Evolutionary conservation across 345 rosid genomes (phyloP), one percentile per base, ranked within the genome.

Genomic region (Zanthoxylum bungeanum): DNA sequence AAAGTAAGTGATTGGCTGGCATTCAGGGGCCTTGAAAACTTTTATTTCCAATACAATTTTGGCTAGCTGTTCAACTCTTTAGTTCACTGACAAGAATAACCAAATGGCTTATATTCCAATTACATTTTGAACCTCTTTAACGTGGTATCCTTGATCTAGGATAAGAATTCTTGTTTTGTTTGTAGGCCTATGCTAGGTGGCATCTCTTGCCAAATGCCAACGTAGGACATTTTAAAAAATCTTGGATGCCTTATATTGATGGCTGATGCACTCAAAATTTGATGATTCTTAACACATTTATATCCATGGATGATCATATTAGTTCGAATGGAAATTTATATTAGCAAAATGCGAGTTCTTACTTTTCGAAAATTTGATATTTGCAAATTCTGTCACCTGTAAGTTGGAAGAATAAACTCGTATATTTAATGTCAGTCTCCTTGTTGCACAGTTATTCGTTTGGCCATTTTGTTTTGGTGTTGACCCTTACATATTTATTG

Each of bases 1-100:
- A 78, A 90, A 87, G 98, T 94, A 75, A 78, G 97, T 83, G 44
- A 58, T 39, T 56, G 24, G 42, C 53, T 30, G 7, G 19, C 24
- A 17, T 68, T 60, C 5, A 4, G 49, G 60, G 63, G 7, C 42
- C n/a, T 67, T 49, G 12, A 50, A 22, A 52, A 33, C 36, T 42
- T 63, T 17, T 25, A 63, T 21, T 63, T 62, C 30, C 34, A 2
- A 24, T 63, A 24, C 30, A 63, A 4, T 12, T 40, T 36, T 3
- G 3, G 17, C 10, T 21, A n/a, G 19, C 31, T 6, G 11, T 42
- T 40, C 22, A 28, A 25, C 19, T 28, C 36, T 37, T 53, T 17
- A 28, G 42, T 55, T 37, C n/a, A 39, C 46, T 8, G 37, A 56
- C 64, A 14, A 40, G 37, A 69, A 14, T 56, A 39, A 56, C 31